Base-by-base conservation (phyloP, 164 flowering plant genomes). In the Akebia trifoliata region DNA sequence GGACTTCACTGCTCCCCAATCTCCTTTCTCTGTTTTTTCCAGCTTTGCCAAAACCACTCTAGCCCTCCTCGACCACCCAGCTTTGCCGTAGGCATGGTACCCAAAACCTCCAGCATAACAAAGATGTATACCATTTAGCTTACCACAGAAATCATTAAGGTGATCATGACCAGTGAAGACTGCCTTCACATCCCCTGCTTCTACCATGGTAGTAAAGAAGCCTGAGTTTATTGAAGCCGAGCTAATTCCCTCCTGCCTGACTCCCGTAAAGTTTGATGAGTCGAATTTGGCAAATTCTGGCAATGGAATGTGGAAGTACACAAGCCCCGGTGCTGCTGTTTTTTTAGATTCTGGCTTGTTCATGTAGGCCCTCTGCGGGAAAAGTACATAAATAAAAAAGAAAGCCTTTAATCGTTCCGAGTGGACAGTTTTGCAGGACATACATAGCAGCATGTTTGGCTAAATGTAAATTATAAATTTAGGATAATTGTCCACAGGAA, bases 51-150 rank as follows among this genome's bases (percentile, higher is more conserved):
- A 65, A 51, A 90, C 96, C 48, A 93, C 81, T 62, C 98, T 81
- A 7, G 97, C 81, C 59, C 97, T 84, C 68, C 98, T 75, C 0
- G 76, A 15, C 98, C 98, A 93, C 8, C 98, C 97, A 42, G 94
- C 90, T 71, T 80, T 74, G 8, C 98, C 98, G 72, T 90, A 93
- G 8, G 98, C 98, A 70, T 93, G 98, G 72, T 93, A 93, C 28
- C 98, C 98, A 62, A 90, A 87, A 12, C 97, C 98, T 8, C 98
- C 98, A 32, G 78, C 94, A 74, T 93, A 93, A 45, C 97, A 93
- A 28, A 93, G 83, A 4, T 84, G 51, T 50, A 90, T 77, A 14
- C 77, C 83, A 5, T 58, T 75, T 26, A 93, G 79, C 73, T 82
- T 42, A 1, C 97, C 99, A 65, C 97, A 93, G 67, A 90, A 93